These are phyloP conservation scores for Ceratobasidium sp. DNA, from an alignment of 1,284 basidiomycete species.

Conservation along the genomic window DNA sequence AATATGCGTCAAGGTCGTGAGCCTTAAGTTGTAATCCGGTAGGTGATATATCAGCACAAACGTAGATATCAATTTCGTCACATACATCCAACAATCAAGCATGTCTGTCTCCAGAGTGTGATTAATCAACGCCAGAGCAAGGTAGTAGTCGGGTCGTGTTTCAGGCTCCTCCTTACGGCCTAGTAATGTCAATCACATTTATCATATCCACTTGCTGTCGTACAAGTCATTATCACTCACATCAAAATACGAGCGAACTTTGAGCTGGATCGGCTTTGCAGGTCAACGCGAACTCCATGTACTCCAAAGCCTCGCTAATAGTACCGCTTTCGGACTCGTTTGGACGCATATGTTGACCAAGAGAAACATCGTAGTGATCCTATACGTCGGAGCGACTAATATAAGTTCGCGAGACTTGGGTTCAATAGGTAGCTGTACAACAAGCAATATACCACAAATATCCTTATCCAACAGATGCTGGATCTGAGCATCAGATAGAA, in stretches of 20 bases:
- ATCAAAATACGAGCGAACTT: background rate
- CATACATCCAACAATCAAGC: conserved; percentile 21
- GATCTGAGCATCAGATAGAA: background rate
- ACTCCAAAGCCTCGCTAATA: background rate
- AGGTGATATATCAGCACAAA: no score
- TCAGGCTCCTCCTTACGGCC: background rate
- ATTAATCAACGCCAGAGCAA: background rate
- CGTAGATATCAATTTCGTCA: no score
- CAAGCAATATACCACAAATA: no score
- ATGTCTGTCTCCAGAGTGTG: conserved; percentile 14
- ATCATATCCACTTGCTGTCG: background rate
- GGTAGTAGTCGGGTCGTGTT: conserved; percentile 3
- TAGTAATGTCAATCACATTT: background rate
- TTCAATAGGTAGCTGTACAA: no score
- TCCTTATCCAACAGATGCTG: background rate
- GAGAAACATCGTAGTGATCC: background rate
- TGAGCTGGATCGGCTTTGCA: background rate
- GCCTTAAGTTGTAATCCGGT: background rate
- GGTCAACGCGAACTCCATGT: background rate
- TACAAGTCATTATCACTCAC: background rate
- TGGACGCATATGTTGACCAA: background rate
- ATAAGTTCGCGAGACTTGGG: background rate
- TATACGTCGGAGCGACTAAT: background rate
- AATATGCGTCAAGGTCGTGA: background rate
- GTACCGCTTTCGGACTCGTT: background rate